A percentile compares a stretch with the other conserved stretches of the same genome.
Conservation (phyloP, 768 basidiomycete species). For the Auriculariales sp. region DNA sequence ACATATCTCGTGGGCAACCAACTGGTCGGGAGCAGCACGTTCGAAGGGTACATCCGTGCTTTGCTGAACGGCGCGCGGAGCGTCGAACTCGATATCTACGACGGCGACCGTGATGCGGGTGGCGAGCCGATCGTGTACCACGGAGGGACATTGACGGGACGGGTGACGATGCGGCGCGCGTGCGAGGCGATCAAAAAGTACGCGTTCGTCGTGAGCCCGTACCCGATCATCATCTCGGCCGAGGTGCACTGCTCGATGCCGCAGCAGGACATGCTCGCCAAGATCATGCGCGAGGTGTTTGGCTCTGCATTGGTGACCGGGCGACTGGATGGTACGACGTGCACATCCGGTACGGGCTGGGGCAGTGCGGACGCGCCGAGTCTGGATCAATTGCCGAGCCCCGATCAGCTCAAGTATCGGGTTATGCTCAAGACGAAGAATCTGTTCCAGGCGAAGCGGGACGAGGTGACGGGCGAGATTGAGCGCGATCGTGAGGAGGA, state of each 20-base stretch:
- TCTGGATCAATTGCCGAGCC: slow-evolving; percentile 60
- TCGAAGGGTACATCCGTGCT: slow-evolving; percentile 75
- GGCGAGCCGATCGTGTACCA: slow-evolving; percentile 76
- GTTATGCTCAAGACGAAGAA: slow-evolving; percentile 87
- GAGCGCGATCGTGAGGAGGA: too few species aligned
- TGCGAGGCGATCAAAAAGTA: slow-evolving; percentile 78
- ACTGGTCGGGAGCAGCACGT: slow-evolving; percentile 26
- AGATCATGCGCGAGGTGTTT: slow-evolving; percentile 55
- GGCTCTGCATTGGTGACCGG: slow-evolving; percentile 36
- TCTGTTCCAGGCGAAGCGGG: slow-evolving; percentile 34
- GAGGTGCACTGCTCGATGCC: slow-evolving; percentile 73
- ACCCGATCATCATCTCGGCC: slow-evolving; percentile 85
- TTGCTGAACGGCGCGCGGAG: slow-evolving; percentile 82
- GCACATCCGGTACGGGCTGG: neutral
- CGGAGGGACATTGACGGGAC: slow-evolving; percentile 76
- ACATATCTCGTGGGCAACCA: slow-evolving; percentile 83
- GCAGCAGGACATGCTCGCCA: slow-evolving; percentile 68
- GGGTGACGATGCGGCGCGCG: slow-evolving; percentile 66
- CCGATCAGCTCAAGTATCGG: slow-evolving; percentile 61
- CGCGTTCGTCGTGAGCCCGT: slow-evolving; percentile 80
- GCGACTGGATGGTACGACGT: slow-evolving; percentile 35
- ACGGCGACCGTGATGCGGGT: too few species aligned
- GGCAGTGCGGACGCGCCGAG: slow-evolving; percentile 13
- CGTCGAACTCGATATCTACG: slow-evolving; percentile 88
- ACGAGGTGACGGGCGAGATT: too few species aligned